Conservation (phyloP, 495 filamentous ascomycete genomes). For the Aspergillus asperescens region DNA sequence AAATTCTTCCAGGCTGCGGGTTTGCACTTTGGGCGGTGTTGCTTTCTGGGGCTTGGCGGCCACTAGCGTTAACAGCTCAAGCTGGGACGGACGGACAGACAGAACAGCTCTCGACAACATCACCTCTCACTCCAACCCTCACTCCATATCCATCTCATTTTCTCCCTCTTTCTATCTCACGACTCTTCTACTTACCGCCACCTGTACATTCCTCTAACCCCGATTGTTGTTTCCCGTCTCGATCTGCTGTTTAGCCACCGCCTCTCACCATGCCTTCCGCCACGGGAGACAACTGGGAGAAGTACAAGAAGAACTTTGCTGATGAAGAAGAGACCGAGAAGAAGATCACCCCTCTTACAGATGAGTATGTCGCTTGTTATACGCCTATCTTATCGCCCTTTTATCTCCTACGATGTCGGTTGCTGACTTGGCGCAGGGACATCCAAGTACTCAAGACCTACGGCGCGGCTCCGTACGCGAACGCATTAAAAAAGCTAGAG, state of each 20-base stretch:
- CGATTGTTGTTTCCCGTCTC: slow-evolving; percentile 6
- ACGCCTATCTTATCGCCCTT: not conserved
- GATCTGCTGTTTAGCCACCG: slow-evolving; percentile 23
- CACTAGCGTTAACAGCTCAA: slow-evolving; percentile 37
- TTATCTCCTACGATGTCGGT: not conserved
- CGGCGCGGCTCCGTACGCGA: slow-evolving; percentile 91
- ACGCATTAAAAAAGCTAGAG: slow-evolving; percentile 88
- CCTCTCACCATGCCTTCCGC: slow-evolving; percentile 73
- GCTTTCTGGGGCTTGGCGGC: slow-evolving; percentile 39
- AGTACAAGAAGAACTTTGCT: slow-evolving; percentile 92
- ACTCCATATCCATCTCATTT: slow-evolving; percentile 14
- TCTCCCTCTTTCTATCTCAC: not conserved
- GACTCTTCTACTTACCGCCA: not conserved
- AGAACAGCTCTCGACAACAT: slow-evolving; percentile 31
- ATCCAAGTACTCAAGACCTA: slow-evolving; percentile 99
- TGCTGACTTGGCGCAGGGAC: slow-evolving; percentile 58
- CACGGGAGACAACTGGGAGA: slow-evolving; percentile 92
- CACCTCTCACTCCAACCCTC: slow-evolving; percentile 20
- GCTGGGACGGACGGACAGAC: slow-evolving; percentile 20
- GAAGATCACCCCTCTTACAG: slow-evolving; percentile 94
- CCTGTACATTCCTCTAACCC: not conserved
- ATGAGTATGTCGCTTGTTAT: slow-evolving; percentile 63
- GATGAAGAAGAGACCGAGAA: slow-evolving; percentile 98
- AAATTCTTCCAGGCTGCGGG: slow-evolving; percentile 58
- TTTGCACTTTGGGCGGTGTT: slow-evolving; percentile 35